These are phyloP conservation scores for Metarhizium brunneum DNA, from an alignment of 2,329 filamentous ascomycete genomes.

Conservation along the genomic window DNA sequence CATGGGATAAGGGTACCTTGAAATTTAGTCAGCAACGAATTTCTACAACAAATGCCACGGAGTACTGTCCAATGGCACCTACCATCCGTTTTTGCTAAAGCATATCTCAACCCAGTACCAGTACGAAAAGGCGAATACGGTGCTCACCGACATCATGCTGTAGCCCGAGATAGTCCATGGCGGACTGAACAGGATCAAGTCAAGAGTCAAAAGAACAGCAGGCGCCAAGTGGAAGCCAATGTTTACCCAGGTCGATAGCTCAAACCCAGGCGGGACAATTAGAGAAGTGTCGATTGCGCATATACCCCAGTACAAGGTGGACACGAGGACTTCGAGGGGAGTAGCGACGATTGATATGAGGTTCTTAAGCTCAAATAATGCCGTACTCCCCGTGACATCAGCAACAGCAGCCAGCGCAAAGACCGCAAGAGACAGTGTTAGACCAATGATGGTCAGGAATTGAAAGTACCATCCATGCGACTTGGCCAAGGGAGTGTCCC, in stretches of 20 bases:
- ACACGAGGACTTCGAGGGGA: slow-evolving; percentile 63
- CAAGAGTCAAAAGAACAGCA: slow-evolving; percentile 52
- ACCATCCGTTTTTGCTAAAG: slow-evolving; percentile 57
- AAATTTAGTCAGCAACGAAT: neutral
- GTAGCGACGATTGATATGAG: slow-evolving; percentile 53
- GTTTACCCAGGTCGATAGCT: slow-evolving; percentile 47
- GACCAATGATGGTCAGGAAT: slow-evolving; percentile 66
- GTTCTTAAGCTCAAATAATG: slow-evolving; percentile 61
- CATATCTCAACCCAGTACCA: slow-evolving; percentile 73
- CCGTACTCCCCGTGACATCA: slow-evolving; percentile 49
- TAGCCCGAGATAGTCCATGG: slow-evolving; percentile 59
- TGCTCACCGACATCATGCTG: slow-evolving; percentile 49
- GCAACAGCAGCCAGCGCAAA: slow-evolving; percentile 54
- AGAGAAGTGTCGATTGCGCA: slow-evolving; percentile 44
- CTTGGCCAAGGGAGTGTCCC: slow-evolving; percentile 42
- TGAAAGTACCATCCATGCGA: slow-evolving; percentile 61
- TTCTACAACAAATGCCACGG: neutral
- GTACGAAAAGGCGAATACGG: slow-evolving; percentile 53
- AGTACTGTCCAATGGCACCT: slow-evolving; percentile 16
- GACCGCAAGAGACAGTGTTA: slow-evolving; percentile 49
- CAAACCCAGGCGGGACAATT: slow-evolving; percentile 44
- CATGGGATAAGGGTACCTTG: slow-evolving; percentile 77
- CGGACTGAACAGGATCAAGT: slow-evolving; percentile 60
- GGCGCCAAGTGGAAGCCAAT: slow-evolving; percentile 59
- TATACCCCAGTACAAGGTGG: slow-evolving; percentile 64